A percentile compares a stretch with the other conserved stretches of the same genome.
Evolutionary conservation across 225 moss, liverwort and hornwort genomes (phyloP).

Genomic region (Climacium dendroides): DNA sequence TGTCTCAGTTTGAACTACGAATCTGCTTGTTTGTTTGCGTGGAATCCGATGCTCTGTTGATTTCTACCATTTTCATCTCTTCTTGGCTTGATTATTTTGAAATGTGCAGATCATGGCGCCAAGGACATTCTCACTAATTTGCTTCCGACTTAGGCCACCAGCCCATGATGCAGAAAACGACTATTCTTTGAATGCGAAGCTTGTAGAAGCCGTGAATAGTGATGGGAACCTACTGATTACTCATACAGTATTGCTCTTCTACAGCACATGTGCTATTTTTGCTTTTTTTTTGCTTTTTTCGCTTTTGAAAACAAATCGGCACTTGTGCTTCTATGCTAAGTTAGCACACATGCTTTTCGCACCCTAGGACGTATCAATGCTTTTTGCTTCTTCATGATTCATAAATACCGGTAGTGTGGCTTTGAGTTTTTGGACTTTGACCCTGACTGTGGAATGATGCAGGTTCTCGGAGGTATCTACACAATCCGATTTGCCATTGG

Average conservation of each 20-base stretch:
- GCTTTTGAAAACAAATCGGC: too few species aligned
- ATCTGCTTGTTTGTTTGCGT: not conserved
- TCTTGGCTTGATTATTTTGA: not conserved
- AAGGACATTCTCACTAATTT: conserved; percentile 36
- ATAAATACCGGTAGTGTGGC: not conserved
- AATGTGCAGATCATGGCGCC: conserved; percentile 36
- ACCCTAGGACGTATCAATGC: not conserved
- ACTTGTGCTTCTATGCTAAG: too few species aligned
- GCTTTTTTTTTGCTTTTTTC: too few species aligned
- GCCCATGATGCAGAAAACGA: conserved; percentile 31
- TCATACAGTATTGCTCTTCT: conserved; percentile 35
- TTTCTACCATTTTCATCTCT: not conserved
- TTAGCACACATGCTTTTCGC: too few species aligned
- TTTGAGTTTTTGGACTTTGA: not conserved
- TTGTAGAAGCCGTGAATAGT: conserved; percentile 53
- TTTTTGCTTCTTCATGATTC: not conserved
- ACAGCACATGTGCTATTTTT: not conserved
- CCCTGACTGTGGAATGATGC: not conserved
- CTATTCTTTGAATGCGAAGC: conserved; percentile 29
- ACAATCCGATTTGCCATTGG: conserved; percentile 54
- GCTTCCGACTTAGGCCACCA: conserved; percentile 55
- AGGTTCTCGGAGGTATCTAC: conserved; percentile 41
- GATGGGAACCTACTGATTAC: conserved; percentile 40
- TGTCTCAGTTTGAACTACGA: not conserved
- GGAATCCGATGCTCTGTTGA: not conserved